phyloP scores from a whole-genome alignment of 345 rosid genomes.

The Hibiscus tridactylites region DNA sequence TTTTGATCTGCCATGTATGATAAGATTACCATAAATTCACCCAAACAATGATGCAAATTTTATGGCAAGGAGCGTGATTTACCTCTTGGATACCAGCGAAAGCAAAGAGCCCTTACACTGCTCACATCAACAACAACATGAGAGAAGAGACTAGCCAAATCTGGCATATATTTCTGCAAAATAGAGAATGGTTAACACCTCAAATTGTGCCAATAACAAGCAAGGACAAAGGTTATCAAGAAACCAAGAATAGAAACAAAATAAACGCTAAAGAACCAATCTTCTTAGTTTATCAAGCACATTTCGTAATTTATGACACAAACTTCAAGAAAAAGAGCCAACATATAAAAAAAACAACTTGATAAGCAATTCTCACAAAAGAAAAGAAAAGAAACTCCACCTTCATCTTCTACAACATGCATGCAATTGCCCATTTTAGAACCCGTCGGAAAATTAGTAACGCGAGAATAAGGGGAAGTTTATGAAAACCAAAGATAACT shows the following conservation, averaged over 20 bases:
- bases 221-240: background rate
- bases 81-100: slow-evolving; percentile 29
- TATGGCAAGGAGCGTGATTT: background rate
- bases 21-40: background rate
- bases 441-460: background rate
- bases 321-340: background rate
- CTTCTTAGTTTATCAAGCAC: background rate
- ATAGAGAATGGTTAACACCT: slow-evolving; percentile 10
- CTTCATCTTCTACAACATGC: background rate
- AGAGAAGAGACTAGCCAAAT: slow-evolving; percentile 12
- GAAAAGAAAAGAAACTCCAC: background rate
- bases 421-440: background rate
- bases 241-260: background rate
- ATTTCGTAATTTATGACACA: background rate
- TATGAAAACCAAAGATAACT: background rate
- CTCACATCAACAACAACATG: slow-evolving; percentile 82
- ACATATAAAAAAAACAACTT: background rate
- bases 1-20: background rate
- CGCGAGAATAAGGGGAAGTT: background rate
- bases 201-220: background rate
- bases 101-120: slow-evolving; percentile 70
- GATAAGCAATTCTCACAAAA: background rate
- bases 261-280: background rate
- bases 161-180: slow-evolving; percentile 44
- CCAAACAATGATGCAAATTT: background rate